Base-by-base conservation (phyloP, 257 asterid species). In the Scutellaria minor region DNA sequence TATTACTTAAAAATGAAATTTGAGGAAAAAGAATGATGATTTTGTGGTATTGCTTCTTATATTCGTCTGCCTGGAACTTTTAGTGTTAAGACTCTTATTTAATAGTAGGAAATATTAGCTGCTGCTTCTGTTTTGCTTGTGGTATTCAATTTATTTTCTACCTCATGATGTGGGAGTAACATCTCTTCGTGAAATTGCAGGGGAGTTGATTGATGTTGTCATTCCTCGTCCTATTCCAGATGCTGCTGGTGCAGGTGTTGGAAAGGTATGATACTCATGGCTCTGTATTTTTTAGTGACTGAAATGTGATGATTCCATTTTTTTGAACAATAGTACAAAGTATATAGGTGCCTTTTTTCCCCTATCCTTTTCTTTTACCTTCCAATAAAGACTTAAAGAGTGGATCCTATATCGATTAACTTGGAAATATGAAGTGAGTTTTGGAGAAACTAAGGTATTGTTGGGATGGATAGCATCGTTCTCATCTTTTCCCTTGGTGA, bases 151-250 rank as follows among this genome's bases (percentile, higher is more conserved):
- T 61, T 13, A 20, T n/a, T 4, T 39, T 58, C 18, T 50, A 41
- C 66, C 60, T 64, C 27, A 5, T 75, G 60, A 20, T 35, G 42
- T 77, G 71, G 39, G 70, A 10, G 9, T 12, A 3, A 56, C 12
- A 9, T 53, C 37, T 22, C 51, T 37, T 64, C 54, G 47, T 67
- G 65, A 80, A 74, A 71, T 76, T 75, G 62, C 82, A 88, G 95
- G 95, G 74, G 87, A 83, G 63, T 83, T 88, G 87, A 80, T 85
- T 68, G 68, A 74, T 73, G 85, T 85, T 67, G 78, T 86, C 70
- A 86, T 88, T 74, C 95, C 95, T 61, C 95, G 89, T 41, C 91
- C 95, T 35, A 59, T 6, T 72, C 81, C 84, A 39, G 45, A 79
- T 71, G 77, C 64, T 55, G 69, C 78, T 31, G 12, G 56, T 47